phyloP scores from a whole-genome alignment of 2,329 filamentous ascomycete genomes.

The Penicillium sp. region DNA sequence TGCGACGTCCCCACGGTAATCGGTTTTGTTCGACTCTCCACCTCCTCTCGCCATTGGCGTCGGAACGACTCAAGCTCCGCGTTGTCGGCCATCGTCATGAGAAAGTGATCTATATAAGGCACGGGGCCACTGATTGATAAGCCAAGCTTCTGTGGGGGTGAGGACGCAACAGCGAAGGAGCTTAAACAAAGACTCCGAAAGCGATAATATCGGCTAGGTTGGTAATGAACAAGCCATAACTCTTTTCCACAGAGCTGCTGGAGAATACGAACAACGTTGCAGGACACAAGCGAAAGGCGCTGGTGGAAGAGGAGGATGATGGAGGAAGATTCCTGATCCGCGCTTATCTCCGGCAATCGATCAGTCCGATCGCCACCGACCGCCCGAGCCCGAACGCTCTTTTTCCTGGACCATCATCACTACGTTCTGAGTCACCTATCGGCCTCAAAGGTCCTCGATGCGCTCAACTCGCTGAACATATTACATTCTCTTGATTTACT shows the following conservation, averaged over 20 bases:
- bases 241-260: not conserved
- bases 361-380: conserved; percentile 31
- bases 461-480: not conserved
- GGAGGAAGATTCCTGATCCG: conserved; percentile 1
- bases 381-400: conserved; percentile 24
- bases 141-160: conserved; percentile 18
- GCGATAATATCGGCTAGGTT: not conserved
- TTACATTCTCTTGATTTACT: not conserved
- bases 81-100: conserved; percentile 50
- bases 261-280: not conserved
- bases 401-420: conserved; percentile 28
- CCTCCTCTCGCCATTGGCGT: conserved; percentile 83
- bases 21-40: conserved; percentile 56
- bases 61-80: conserved; percentile 86
- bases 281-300: not conserved
- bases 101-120: conserved; percentile 29
- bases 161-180: not conserved
- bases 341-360: conserved; percentile 21
- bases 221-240: not conserved
- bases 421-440: conserved; percentile 13
- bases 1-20: conserved; percentile 21
- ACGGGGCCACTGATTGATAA: conserved; percentile 28
- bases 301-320: not conserved
- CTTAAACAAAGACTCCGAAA: not conserved
- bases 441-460: not conserved